phyloP scores from a whole-genome alignment of 1,139 yeast species.

The Blastobotrys serpentis region DNA sequence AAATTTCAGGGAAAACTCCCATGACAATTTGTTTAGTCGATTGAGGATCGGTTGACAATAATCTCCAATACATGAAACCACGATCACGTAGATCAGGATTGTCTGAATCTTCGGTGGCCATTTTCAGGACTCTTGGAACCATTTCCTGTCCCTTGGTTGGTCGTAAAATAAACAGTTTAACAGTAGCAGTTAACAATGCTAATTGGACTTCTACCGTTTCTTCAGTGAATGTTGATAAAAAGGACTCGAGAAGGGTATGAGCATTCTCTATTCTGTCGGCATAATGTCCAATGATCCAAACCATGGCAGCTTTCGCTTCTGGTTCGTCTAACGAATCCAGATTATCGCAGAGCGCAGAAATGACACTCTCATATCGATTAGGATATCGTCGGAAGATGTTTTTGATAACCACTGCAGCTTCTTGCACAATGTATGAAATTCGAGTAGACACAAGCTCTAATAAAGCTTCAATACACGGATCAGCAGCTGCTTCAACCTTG shows the following conservation, averaged over 20 bases:
- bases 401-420: constrained; percentile 70
- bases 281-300: constrained; percentile 84
- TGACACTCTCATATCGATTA: constrained; percentile 44
- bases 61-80: constrained; percentile 83
- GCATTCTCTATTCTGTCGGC: constrained; percentile 52
- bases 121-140: constrained; percentile 59
- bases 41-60: constrained; percentile 53
- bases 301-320: constrained; percentile 73
- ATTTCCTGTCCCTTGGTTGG: constrained; percentile 58
- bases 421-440: constrained; percentile 76
- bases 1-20: constrained; percentile 61
- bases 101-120: constrained; percentile 72
- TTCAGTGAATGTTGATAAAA: constrained; percentile 51
- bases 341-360: constrained; percentile 47
- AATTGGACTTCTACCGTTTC: constrained; percentile 75
- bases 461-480: constrained; percentile 62
- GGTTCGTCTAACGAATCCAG: constrained; percentile 60
- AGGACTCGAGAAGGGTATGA: constrained; percentile 47
- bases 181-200: constrained; percentile 68
- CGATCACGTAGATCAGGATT: constrained; percentile 85
- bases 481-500: constrained; percentile 59
- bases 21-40: constrained; percentile 56
- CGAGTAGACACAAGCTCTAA: constrained; percentile 62
- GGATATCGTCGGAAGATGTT: constrained; percentile 80
- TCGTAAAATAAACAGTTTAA: constrained; percentile 60